A percentile compares a stretch with the other conserved stretches of the same genome.
Conservation (phyloP, 179 eudicot genomes). For the Beta corolliflora region DNA sequence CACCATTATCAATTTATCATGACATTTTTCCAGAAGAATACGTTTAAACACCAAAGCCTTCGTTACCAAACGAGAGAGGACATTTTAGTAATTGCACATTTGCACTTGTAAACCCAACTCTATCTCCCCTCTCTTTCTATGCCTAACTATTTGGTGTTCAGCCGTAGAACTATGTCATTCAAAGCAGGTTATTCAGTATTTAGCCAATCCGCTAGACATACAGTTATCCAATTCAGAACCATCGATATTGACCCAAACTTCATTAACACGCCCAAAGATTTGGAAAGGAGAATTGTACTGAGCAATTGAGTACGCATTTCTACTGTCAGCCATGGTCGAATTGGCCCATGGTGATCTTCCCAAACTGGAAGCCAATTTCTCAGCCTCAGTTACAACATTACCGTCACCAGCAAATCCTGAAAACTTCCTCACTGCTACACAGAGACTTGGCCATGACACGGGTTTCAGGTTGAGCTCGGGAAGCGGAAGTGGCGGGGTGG, state of each 20-base stretch:
- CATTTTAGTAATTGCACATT: no score
- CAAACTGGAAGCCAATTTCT: conserved; percentile 69
- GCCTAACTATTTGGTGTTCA: no score
- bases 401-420: conserved; percentile 73
- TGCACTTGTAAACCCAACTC: no score
- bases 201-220: conserved; percentile 42
- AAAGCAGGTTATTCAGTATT: conserved; percentile 33
- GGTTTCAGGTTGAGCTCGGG: conserved; percentile 61
- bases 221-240: conserved; percentile 51
- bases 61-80: no score
- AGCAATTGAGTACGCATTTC: conserved; percentile 76
- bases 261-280: conserved; percentile 65
- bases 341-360: conserved; percentile 74
- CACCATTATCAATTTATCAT: no score
- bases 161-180: background rate
- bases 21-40: no score
- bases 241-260: conserved; percentile 72
- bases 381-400: conserved; percentile 65
- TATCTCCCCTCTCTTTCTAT: no score
- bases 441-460: conserved; percentile 54
- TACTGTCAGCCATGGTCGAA: conserved; percentile 48
- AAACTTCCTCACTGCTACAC: conserved; percentile 78
- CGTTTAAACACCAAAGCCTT: no score
- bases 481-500: conserved; percentile 69
- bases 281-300: conserved; percentile 71